These are phyloP conservation scores for Cercospora janseana DNA, from an alignment of 2,329 filamentous ascomycete genomes.

Conservation along the genomic window DNA sequence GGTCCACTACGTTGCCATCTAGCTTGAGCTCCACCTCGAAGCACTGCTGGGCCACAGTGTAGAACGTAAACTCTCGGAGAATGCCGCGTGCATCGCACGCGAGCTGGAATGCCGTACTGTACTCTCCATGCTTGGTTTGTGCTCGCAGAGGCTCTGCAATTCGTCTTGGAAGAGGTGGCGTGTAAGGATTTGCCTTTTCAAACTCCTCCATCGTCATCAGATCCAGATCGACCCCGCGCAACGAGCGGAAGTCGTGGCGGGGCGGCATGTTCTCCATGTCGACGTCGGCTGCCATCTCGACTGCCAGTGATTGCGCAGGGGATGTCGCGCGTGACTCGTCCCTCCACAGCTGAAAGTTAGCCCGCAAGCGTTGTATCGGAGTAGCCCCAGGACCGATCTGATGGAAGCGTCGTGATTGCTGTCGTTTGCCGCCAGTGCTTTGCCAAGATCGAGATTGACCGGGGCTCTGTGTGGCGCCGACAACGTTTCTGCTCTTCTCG, in stretches of 20 bases:
- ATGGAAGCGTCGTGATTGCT: constrained; percentile 3
- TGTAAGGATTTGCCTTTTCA: constrained; percentile 26
- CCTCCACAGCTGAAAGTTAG: constrained; percentile 5
- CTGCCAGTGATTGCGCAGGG: neutral
- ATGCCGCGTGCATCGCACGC: constrained; percentile 25
- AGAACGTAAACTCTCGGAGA: constrained; percentile 16
- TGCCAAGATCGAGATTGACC: neutral
- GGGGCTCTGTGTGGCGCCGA: neutral
- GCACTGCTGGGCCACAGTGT: constrained; percentile 16
- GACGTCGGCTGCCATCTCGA: constrained; percentile 2
- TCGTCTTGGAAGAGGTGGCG: constrained; percentile 19
- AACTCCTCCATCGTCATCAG: constrained; percentile 26
- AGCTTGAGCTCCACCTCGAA: constrained; percentile 21
- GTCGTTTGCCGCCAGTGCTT: neutral
- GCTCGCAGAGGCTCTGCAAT: constrained; percentile 8
- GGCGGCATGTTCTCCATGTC: constrained; percentile 12
- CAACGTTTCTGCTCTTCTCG: neutral
- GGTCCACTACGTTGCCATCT: constrained; percentile 20
- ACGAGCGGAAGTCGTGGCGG: constrained; percentile 7
- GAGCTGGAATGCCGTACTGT: constrained; percentile 19
- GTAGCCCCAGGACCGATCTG: constrained; percentile 1
- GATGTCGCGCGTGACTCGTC: neutral
- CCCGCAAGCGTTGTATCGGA: neutral
- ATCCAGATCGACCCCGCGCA: constrained; percentile 4
- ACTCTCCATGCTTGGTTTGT: constrained; percentile 14